Evolutionary conservation across 2,329 filamentous ascomycete genomes (phyloP), one percentile per base, ranked within the genome.

Genomic region (Fusarium albosuccineum): DNA sequence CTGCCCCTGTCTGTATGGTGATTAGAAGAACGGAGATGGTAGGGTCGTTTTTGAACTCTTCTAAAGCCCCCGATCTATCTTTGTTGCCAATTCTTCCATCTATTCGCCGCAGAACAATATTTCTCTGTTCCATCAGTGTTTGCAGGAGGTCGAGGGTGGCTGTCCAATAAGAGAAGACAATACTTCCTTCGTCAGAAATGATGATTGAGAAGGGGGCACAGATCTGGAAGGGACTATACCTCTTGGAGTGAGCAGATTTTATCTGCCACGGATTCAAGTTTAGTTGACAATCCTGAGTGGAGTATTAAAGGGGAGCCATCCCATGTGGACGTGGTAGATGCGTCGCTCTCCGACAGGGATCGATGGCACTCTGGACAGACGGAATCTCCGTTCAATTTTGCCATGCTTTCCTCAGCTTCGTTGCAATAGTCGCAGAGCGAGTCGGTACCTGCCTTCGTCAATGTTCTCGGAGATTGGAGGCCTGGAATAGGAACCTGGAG

Each of bases 141-240:
- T 13, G 10, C 11, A 46, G 44, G 11, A 46, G 29, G 13, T 46
- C 44, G 10, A 46, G 44, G 29, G 44, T 46, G 33, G 44, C 26
- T 46, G 44, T 46, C 44, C 44, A 46, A 30, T 46, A 33, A n/a
- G 44, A 46, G 29, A 46, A 46, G 44, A 46, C 44, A 30, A 46
- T 16, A 45, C 37, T 40, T 39, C 9, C 9, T 39, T 39, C 36
- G 36, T 39, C 13, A 39, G 36, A 14, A 39, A 39, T 39, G 36
- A 39, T 39, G 36, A 14, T 39, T 1, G 13, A 39, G 36, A 9
- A 39, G 36, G 36, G 7, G 36, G 36, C 22, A 22, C 16, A 39
- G 1, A 14, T 8, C 36, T 39, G 7, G 1, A 39, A 39, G 36
- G 13, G 36, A 16, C 36, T 39, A 13, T 39, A 39, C 36, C 36